Evolutionary conservation across 2,329 filamentous ascomycete species (phyloP).

Genomic region (Rhynchosporium agropyri): DNA sequence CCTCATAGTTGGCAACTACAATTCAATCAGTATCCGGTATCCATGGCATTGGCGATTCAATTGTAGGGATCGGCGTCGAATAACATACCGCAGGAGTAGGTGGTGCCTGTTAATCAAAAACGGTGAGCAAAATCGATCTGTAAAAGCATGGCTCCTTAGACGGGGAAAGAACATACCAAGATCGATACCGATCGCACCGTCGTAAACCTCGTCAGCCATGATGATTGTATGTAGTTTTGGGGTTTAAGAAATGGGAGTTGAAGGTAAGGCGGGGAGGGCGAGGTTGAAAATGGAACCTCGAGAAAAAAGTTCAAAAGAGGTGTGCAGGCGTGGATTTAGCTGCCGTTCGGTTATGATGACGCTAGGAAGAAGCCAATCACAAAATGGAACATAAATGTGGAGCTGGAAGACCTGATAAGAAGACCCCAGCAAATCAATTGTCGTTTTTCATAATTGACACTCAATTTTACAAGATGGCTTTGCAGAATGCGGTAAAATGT

Average conservation of each 20-base stretch:
- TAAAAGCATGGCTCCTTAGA: not conserved
- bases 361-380: constrained; percentile 2
- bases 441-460: not conserved
- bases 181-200: constrained; percentile 99
- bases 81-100: constrained; percentile 79
- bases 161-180: constrained; percentile 68
- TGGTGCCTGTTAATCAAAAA: constrained; percentile 71
- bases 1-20: constrained; percentile 93
- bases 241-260: constrained; percentile 25
- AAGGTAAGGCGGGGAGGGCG: constrained; percentile 25
- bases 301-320: constrained; percentile 16
- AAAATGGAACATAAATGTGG: not conserved
- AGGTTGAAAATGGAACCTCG: constrained; percentile 18
- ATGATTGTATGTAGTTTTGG: constrained; percentile 46
- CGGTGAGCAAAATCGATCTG: constrained; percentile 35
- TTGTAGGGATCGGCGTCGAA: constrained; percentile 13
- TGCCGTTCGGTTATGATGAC: constrained; percentile 16
- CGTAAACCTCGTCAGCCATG: constrained; percentile 98
- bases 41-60: not conserved
- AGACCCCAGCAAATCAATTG: not conserved
- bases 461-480: not conserved
- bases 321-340: constrained; percentile 12
- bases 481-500: constrained; percentile 5
- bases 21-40: constrained; percentile 28
- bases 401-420: too few relatives aligned